Base-by-base conservation (phyloP, 148 eudicot species). In the Nepenthes mirabilis region DNA sequence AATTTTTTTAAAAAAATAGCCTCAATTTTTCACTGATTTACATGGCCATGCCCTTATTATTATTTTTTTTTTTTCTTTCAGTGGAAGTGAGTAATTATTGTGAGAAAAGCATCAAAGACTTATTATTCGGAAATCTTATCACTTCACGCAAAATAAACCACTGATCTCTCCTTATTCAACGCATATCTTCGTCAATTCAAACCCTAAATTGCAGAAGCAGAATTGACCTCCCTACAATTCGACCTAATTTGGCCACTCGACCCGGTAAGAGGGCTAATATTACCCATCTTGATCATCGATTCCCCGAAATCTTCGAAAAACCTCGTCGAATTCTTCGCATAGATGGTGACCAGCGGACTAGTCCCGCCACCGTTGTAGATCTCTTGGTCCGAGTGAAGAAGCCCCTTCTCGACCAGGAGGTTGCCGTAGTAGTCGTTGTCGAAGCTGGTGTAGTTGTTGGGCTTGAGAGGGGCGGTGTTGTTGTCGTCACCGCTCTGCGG, bases 231-330 rank as follows among this genome's bases (percentile, higher is more conserved):
- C 60, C 86, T 72, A 56, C 94, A 86, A 52, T 79, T 83, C 43
- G 57, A 74, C 70, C 95, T 68, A 49, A 87, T 72, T 72, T 83
- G 75, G 1, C 95, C 95, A 40, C 63, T 75, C 9, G 63, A 72
- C 34, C 87, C 90, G 0, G 87, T 87, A 34, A 83, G 81, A 3
- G 87, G 85, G 56, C 67, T 79, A 14, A 86, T 74, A 33, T 72
- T 77, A 0, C 95, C 89, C 95, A 86, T 86, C 65, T 67, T 86
- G 34, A 83, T 64, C 77, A 87, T 87, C 0, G 81, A 75, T 23
- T 50, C 61, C 2, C 72, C 80, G 61, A 87, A 87, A 47, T 79
- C 95, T 1, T 65, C 57, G n/a, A 63, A 68, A 68, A 87, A 83
- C 1, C 70, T 47, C 1, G 61, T 14, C n/a, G 74, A 43, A n/a